A percentile compares a stretch with the other conserved stretches of the same genome.
These are phyloP conservation scores for Umbelopsis ramanniana DNA, from an alignment of 192 early-diverging fungal species.

Conservation along the genomic window DNA sequence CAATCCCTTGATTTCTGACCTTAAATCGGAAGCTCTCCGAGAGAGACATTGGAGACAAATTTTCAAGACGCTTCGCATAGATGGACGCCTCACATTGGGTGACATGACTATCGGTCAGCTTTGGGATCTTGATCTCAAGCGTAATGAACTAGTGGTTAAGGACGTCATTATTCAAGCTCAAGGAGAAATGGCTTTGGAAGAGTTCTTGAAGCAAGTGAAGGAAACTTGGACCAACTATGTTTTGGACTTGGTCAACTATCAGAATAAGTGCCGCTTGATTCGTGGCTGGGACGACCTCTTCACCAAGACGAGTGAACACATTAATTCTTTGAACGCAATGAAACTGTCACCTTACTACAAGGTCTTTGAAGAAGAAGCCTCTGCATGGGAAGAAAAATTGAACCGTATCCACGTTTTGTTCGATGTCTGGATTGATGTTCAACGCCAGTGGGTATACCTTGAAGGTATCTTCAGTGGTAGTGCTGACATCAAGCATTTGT, in stretches of 20 bases:
- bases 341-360: conserved; percentile 97
- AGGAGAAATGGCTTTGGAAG: conserved; percentile 99
- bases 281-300: conserved; percentile 99
- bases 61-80: conserved; percentile 81
- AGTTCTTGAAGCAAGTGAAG: conserved; percentile 90
- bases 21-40: conserved; percentile 96
- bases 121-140: conserved; percentile 92
- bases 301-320: conserved; percentile 93
- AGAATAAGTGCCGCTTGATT: conserved; percentile 96
- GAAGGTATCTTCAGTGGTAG: conserved; percentile 98
- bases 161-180: conserved; percentile 93
- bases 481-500: conserved; percentile 95
- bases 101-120: conserved; percentile 95
- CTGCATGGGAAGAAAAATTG: conserved; percentile 94
- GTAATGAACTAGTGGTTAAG: conserved; percentile 83
- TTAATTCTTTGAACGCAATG: conserved; percentile 96
- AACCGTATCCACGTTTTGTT: conserved; percentile 95
- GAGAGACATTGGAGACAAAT: conserved; percentile 98
- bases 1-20: conserved; percentile 79
- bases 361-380: conserved; percentile 97
- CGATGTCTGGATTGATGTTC: conserved; percentile 99
- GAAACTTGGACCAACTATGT: conserved; percentile 93
- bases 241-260: conserved; percentile 95
- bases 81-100: conserved; percentile 66
- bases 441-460: conserved; percentile 99